A percentile compares a stretch with the other conserved stretches of the same genome.
Conservation (phyloP, 768 basidiomycete genomes). For the Tremella fuciformis region DNA sequence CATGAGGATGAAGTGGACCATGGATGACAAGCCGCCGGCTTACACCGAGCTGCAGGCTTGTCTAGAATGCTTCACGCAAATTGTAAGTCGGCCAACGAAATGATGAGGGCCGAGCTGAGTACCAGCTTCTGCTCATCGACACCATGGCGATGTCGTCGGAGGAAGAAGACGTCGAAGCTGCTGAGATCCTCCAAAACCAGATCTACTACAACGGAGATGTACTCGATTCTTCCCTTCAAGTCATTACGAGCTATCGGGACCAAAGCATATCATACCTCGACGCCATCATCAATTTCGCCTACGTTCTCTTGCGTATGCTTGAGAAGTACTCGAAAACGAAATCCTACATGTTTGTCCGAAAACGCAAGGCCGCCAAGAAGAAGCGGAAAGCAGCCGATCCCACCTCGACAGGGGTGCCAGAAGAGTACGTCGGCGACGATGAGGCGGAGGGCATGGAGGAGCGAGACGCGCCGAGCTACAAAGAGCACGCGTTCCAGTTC, state of each 20-base stretch:
- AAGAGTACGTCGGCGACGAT: constrained; percentile 53
- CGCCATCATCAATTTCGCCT: constrained; percentile 76
- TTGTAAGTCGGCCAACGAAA: constrained; percentile 53
- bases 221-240: constrained; percentile 78
- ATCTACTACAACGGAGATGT: constrained; percentile 94
- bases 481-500: constrained; percentile 87
- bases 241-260: constrained; percentile 72
- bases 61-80: constrained; percentile 87
- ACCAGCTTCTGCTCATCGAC: constrained; percentile 75
- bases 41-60: constrained; percentile 95
- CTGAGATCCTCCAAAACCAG: constrained; percentile 78
- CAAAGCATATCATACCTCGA: constrained; percentile 76
- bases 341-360: constrained; percentile 71
- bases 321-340: constrained; percentile 78
- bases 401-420: constrained; percentile 34
- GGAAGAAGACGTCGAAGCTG: constrained; percentile 65
- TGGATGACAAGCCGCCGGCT: constrained; percentile 92
- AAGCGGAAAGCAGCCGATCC: constrained; percentile 46
- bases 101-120: not conserved
- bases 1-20: constrained; percentile 77
- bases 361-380: constrained; percentile 59
- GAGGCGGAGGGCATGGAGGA: constrained; percentile 59
- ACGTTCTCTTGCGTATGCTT: constrained; percentile 80
- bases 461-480: constrained; percentile 60
- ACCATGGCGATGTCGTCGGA: constrained; percentile 64